These are phyloP conservation scores for Medicago lupulina DNA, from an alignment of 306 rosid genomes.

Conservation along the genomic window DNA sequence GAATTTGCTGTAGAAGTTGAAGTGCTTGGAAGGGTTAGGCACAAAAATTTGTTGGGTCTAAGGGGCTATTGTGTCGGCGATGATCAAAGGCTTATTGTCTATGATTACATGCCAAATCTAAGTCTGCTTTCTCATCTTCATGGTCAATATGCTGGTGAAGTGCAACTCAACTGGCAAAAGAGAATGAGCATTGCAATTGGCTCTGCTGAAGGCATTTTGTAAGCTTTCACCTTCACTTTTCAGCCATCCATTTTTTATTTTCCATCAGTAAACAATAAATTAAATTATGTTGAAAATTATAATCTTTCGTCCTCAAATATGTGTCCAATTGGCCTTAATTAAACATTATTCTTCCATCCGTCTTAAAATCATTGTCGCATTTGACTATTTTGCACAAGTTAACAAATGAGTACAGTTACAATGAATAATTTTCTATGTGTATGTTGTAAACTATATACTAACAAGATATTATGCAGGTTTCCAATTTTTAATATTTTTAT, in stretches of 20 bases:
- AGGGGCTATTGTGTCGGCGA: conserved; percentile 84
- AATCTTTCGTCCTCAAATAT: background rate
- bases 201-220: conserved; percentile 83
- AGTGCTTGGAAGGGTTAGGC: conserved; percentile 90
- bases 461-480: background rate
- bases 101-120: conserved; percentile 94
- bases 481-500: conserved; percentile 2
- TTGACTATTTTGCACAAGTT: too few species aligned
- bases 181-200: conserved; percentile 85
- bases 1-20: conserved; percentile 96
- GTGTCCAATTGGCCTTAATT: background rate
- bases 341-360: too few species aligned
- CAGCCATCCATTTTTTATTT: background rate
- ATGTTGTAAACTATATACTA: too few species aligned
- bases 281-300: background rate
- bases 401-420: too few species aligned
- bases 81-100: conserved; percentile 84
- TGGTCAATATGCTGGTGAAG: conserved; percentile 69
- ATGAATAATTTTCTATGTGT: too few species aligned
- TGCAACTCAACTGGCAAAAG: conserved; percentile 72
- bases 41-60: conserved; percentile 81
- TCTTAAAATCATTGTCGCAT: too few species aligned
- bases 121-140: conserved; percentile 92
- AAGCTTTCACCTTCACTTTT: conserved; percentile 39
- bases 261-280: background rate